A percentile compares a stretch with the other conserved stretches of the same genome.
phyloP scores from a whole-genome alignment of 73 alveolate species.

The Paramecium sexaurelia region DNA sequence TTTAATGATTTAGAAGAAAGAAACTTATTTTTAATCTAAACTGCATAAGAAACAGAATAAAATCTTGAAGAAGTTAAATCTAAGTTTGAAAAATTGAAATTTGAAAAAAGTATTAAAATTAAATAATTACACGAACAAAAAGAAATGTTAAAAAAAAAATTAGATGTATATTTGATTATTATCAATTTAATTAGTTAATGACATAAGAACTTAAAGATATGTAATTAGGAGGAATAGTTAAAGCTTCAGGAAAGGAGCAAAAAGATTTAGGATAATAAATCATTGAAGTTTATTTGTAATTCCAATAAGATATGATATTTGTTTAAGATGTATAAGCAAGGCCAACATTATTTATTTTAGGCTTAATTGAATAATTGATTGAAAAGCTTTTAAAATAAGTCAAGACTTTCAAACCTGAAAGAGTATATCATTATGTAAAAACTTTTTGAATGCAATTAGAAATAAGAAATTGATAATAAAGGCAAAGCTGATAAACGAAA shows the following conservation, averaged over 20 bases:
- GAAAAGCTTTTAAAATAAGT: not conserved
- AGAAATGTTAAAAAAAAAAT: not conserved
- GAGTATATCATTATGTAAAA: constrained; percentile 18
- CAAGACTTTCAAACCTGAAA: constrained; percentile 11
- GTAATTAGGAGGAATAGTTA: not conserved
- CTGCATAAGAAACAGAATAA: constrained; percentile 23
- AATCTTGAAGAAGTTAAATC: not conserved
- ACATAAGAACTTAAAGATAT: not conserved
- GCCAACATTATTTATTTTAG: not conserved
- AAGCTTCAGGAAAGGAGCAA: not conserved
- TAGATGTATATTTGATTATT: not conserved
- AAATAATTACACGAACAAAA: not conserved
- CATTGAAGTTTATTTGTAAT: not conserved
- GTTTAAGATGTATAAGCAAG: not conserved
- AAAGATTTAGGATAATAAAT: constrained; percentile 11
- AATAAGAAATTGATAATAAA: constrained; percentile 8
- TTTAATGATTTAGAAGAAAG: constrained; percentile 16
- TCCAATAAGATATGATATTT: not conserved
- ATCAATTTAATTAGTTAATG: not conserved
- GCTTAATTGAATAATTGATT: not conserved
- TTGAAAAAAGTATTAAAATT: not conserved
- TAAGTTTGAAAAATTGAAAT: not conserved
- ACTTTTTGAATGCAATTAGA: not conserved
- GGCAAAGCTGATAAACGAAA: constrained; percentile 22
- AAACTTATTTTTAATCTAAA: not conserved